Evolutionary conservation across 78 protist genomes (phyloP), one percentile per base, ranked within the genome.

Genomic region (Creolimax fragrantissima): DNA sequence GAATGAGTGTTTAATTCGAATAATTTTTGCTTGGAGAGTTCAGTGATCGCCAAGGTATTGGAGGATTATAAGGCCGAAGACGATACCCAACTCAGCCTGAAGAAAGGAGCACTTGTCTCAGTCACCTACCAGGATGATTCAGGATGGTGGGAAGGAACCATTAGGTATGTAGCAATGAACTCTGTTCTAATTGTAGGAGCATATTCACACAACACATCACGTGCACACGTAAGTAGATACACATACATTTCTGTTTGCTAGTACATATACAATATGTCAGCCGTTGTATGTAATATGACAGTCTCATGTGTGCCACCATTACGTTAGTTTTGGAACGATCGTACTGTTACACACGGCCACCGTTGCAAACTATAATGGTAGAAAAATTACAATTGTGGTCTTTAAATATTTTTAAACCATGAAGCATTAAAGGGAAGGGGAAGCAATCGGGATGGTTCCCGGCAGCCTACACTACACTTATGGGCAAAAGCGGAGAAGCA

Each of bases 101-200:
- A 91, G 32, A 91, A 74, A 84, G 92, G 92, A 35, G 41, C 88
- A 35, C 7, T 91, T 24, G 44, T 91, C 6, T n/a, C 36, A 43
- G 89, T 91, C 58, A 45, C 86, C 17, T 24, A 5, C 43, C 37
- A 39, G 81, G 89, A 91, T 32, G 17, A 74, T 5, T 43, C 42
- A 43, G 67, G 74, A 32, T 91, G 92, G 92, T 91, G 92, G 88
- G 92, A 91, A 84, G 92, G 92, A 41, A 83, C 41, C 35, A 47
- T 91, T 35, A 47, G 86, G 86, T 83, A 83, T 5, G 7, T 83
- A 24, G 6, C 7, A 83, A 5, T 11, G n/a, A n/a, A n/a, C n/a
- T n/a, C n/a, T 17, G 74, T 32, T 58, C 74, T 58, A 58, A 58
- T 17, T 58, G 74, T 17, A 58, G 74, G 24, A 58, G n/a, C n/a